phyloP scores from a whole-genome alignment of 2,329 filamentous ascomycete species.

The Penicillium sp. region DNA sequence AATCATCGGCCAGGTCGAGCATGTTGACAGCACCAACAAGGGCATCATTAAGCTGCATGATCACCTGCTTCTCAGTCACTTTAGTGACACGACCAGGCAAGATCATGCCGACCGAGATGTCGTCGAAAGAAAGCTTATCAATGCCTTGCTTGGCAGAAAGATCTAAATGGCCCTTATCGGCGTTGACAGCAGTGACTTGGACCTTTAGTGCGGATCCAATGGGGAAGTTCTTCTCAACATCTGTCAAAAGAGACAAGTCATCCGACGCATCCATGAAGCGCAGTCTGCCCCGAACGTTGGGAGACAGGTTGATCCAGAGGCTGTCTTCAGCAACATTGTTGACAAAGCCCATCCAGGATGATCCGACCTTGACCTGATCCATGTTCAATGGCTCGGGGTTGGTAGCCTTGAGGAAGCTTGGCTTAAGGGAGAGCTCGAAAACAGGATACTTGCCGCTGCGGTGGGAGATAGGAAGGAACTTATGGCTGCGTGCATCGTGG shows the following conservation, averaged over 20 bases:
- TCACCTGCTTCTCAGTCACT: conserved; percentile 75
- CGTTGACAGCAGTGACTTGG: conserved; percentile 72
- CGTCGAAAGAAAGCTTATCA: conserved; percentile 65
- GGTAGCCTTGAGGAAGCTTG: conserved; percentile 53
- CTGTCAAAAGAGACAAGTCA: conserved; percentile 74
- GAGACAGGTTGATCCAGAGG: conserved; percentile 88
- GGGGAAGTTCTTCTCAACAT: conserved; percentile 78
- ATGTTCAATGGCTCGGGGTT: conserved; percentile 67
- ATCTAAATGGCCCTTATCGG: conserved; percentile 72
- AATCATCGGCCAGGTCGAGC: conserved; percentile 84
- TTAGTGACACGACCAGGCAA: conserved; percentile 82
- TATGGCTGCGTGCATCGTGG: conserved; percentile 86
- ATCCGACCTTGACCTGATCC: conserved; percentile 69
- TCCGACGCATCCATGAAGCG: conserved; percentile 81
- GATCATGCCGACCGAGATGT: conserved; percentile 75
- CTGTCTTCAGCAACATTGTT: conserved; percentile 81
- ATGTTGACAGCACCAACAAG: conserved; percentile 79
- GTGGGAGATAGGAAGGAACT: conserved; percentile 88
- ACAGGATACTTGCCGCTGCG: conserved; percentile 74
- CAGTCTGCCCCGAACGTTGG: conserved; percentile 81
- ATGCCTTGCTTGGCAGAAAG: conserved; percentile 72
- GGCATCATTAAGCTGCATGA: conserved; percentile 79
- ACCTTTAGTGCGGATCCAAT: conserved; percentile 85
- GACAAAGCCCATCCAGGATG: conserved; percentile 76
- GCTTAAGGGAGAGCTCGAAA: conserved; percentile 82